Conservation (phyloP, 768 basidiomycete species). For the Suillus americanus region DNA sequence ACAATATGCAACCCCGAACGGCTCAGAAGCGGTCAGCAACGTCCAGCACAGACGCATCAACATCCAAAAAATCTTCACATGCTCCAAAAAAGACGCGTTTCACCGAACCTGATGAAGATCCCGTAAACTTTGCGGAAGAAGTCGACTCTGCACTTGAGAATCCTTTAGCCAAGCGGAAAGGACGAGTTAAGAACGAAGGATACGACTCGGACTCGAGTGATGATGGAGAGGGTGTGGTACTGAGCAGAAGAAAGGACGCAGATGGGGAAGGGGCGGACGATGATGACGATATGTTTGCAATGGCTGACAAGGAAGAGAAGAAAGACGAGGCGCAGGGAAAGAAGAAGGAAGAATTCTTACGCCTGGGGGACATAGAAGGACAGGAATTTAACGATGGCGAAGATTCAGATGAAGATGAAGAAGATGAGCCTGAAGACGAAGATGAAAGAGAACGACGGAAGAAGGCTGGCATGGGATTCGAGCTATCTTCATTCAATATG, state of each 20-base stretch:
- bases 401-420: conserved; percentile 41
- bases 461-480: conserved; percentile 90
- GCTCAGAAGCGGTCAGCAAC: conserved; percentile 44
- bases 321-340: conserved; percentile 44
- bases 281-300: conserved; percentile 78
- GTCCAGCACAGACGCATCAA: conserved; percentile 32
- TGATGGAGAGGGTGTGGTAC: conserved; percentile 92
- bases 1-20: conserved; percentile 37
- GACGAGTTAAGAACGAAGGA: conserved; percentile 79
- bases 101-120: conserved; percentile 73
- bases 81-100: conserved; percentile 74
- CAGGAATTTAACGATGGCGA: conserved; percentile 70
- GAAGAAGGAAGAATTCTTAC: conserved; percentile 72
- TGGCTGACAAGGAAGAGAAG: conserved; percentile 58
- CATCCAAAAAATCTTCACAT: conserved; percentile 25
- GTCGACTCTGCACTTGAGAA: conserved; percentile 74
- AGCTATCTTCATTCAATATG: conserved; percentile 98
- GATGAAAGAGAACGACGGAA: conserved; percentile 73
- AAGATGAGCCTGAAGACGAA: conserved; percentile 57
- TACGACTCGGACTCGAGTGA: conserved; percentile 95
- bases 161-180: conserved; percentile 60
- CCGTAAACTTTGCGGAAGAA: conserved; percentile 72
- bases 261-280: conserved; percentile 58
- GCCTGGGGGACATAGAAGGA: conserved; percentile 94
- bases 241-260: conserved; percentile 62